Evolutionary conservation across 2,329 filamentous ascomycete genomes (phyloP), one percentile per base, ranked within the genome.

Genomic region (Moelleriella libera): DNA sequence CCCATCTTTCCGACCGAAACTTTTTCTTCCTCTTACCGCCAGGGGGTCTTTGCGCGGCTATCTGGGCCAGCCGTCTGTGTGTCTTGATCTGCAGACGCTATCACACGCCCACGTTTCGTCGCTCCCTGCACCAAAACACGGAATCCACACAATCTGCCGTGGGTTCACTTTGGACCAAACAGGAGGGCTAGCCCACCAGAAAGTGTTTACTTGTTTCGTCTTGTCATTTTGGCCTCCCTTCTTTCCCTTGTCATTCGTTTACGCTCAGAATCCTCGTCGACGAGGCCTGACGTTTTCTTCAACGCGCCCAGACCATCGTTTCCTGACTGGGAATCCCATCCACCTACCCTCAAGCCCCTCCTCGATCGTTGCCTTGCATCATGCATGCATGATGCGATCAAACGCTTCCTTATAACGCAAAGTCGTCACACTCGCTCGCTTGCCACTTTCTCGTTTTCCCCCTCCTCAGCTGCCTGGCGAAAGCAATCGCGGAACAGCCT

Each of bases 331-430:
- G 41, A 34, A 29, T 32, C 41, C 7, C 43, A 21, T 43, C 8
- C 32, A n/a, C 30, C 32, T 45, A 45, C 31, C 30, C 28, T 31
- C 8, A 43, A 21, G 37, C 40, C 42, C 32, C 30, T 44, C 30
- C 14, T 28, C 11, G 4, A 21, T 2, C 29, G 5, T 32, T 31
- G 28, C 21, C 7, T 21, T 43, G 6, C 43, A 40, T 41, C 46
- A 37, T 47, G 43, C 45, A 14, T 39, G 31, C 31, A 50, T 44
- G 46, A 50, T 50, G 48, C 46, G 32, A 48, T 45, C 30, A 8
- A 34, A 40, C 46, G n/a, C 41, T 14, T 32, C 1, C 6, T 14
- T 43, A 29, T 34, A 43, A 41, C 40, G 40, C 31, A 47, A 37
- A 40, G 39, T 45, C 21, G 41, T 28, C 5, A 41, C 40, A 21